Evolutionary conservation across 352 stramenopile genomes (phyloP).

Genomic region (Phytophthora megakarya): DNA sequence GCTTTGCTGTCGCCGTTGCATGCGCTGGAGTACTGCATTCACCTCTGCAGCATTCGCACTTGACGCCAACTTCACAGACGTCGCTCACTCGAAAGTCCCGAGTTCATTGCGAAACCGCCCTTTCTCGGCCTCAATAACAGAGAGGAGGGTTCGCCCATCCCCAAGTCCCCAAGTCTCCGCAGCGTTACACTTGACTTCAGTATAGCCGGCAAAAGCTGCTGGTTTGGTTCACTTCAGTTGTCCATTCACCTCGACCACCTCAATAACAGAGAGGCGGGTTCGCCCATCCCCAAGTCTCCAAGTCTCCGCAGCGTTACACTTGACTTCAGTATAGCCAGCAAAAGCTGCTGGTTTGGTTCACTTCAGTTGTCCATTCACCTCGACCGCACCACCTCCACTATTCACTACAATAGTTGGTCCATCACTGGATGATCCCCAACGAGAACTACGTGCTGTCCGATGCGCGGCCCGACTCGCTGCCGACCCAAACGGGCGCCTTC

Average conservation of each 20-base stretch:
- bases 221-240: slow-evolving; percentile 15
- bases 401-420: not conserved
- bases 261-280: slow-evolving; percentile 18
- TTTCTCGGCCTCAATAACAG: slow-evolving; percentile 19
- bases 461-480: slow-evolving; percentile 47
- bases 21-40: not conserved
- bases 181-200: slow-evolving; percentile 6
- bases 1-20: not conserved
- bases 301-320: not conserved
- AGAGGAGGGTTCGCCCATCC: slow-evolving; percentile 23
- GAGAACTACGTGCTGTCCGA: slow-evolving; percentile 33
- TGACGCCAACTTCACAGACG: not conserved
- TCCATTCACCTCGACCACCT: slow-evolving; percentile 17
- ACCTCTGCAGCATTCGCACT: slow-evolving; percentile 1
- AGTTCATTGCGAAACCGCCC: slow-evolving; percentile 16
- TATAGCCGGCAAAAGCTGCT: slow-evolving; percentile 13
- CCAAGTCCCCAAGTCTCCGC: not conserved
- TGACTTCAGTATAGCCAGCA: slow-evolving; percentile 16
- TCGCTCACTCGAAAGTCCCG: not conserved
- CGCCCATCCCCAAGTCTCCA: slow-evolving; percentile 1
- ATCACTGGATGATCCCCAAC: slow-evolving; percentile 25
- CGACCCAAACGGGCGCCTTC: slow-evolving; percentile 68
- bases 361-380: slow-evolving; percentile 19
- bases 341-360: slow-evolving; percentile 11
- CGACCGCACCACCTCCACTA: slow-evolving; percentile 8